These are phyloP conservation scores for Rhizophlyctis rosea DNA, from an alignment of 192 early-diverging fungal species.

Conservation along the genomic window DNA sequence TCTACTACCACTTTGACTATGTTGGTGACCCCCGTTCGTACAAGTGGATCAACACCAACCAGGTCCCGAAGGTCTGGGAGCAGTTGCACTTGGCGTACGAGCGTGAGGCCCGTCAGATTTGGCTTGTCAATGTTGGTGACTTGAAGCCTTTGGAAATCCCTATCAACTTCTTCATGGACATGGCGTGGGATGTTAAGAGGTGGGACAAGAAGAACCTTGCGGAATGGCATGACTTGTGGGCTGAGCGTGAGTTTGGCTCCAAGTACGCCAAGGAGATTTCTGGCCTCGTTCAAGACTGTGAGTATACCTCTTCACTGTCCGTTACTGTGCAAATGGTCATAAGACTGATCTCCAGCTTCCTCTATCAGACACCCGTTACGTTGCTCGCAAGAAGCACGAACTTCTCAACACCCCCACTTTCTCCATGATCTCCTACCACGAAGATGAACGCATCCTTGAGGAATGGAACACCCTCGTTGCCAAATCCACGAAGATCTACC, in stretches of 20 bases:
- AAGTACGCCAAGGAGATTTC: background rate
- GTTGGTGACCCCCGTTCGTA: constrained; percentile 18
- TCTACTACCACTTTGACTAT: constrained; percentile 27
- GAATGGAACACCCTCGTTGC: constrained; percentile 2
- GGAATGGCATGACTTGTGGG: background rate
- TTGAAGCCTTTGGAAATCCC: constrained; percentile 20
- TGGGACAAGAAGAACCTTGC: background rate
- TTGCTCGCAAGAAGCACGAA: background rate
- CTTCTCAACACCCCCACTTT: background rate
- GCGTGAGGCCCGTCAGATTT: constrained; percentile 7
- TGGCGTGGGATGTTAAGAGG: constrained; percentile 9
- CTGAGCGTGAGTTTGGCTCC: constrained; percentile 4
- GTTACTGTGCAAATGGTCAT: constrained; percentile 7
- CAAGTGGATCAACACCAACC: constrained; percentile 16
- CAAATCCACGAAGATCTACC: constrained; percentile 10
- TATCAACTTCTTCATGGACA: constrained; percentile 22
- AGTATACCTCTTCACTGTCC: background rate
- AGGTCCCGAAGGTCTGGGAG: constrained; percentile 14
- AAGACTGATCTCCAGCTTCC: background rate
- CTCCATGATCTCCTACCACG: background rate
- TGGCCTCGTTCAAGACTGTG: background rate
- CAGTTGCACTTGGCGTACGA: constrained; percentile 18
- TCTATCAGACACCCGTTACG: no score
- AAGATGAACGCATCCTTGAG: background rate
- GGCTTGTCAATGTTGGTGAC: constrained; percentile 29